A percentile compares a stretch with the other conserved stretches of the same genome.
Evolutionary conservation across 805 yeast genomes (phyloP).

Genomic region (Nakazawaea ernobii): DNA sequence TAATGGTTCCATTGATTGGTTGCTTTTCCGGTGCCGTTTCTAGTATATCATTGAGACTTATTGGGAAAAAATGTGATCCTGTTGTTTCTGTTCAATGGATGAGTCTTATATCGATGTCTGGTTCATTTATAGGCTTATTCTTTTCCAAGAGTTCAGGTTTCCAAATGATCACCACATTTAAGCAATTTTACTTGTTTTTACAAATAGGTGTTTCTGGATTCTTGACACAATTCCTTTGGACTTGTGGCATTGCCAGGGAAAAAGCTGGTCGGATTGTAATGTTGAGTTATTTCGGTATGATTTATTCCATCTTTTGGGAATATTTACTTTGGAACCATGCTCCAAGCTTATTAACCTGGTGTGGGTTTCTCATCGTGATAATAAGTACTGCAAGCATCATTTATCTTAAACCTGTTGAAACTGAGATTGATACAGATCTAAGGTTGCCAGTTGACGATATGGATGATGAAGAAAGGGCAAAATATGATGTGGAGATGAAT

Average conservation of each 20-base stretch:
- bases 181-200: constrained; percentile 33
- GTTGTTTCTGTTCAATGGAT: constrained; percentile 38
- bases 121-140: constrained; percentile 25
- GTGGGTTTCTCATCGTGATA: constrained; percentile 34
- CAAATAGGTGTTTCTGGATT: constrained; percentile 38
- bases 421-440: neutral
- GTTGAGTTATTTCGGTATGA: constrained; percentile 37
- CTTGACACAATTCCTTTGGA: constrained; percentile 38
- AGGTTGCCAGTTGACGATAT: neutral
- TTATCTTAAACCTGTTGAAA: constrained; percentile 7
- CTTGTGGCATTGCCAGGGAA: constrained; percentile 42
- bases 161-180: constrained; percentile 17
- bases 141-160: constrained; percentile 31
- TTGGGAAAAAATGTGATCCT: constrained; percentile 38
- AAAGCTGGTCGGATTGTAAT: constrained; percentile 36
- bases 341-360: constrained; percentile 34
- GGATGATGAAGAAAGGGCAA: neutral
- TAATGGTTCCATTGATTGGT: constrained; percentile 33
- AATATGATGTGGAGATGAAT: neutral
- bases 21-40: constrained; percentile 35
- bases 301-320: constrained; percentile 40
- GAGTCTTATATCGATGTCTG: constrained; percentile 29
- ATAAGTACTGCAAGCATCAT: constrained; percentile 24
- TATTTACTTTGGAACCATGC: constrained; percentile 35
- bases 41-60: constrained; percentile 32